These are phyloP conservation scores for Fusarium falciforme DNA, from an alignment of 2,329 filamentous ascomycete species.

Conservation along the genomic window DNA sequence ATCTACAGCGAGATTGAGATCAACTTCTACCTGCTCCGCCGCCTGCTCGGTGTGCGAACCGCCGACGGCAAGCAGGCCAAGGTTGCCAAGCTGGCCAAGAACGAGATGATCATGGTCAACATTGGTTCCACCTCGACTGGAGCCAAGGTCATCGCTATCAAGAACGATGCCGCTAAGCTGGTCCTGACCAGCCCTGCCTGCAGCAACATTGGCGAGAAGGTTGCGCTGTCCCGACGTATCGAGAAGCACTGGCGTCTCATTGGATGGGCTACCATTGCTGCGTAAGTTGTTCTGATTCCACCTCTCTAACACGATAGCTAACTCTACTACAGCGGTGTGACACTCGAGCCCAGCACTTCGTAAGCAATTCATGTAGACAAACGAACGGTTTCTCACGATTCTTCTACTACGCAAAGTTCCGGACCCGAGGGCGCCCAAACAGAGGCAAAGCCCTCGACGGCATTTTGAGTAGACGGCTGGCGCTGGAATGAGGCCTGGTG, in stretches of 20 bases:
- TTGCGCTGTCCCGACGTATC: slow-evolving; percentile 93
- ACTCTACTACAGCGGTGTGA: slow-evolving; percentile 60
- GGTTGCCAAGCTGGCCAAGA: slow-evolving; percentile 97
- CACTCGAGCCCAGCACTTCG: slow-evolving; percentile 62
- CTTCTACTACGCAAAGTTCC: slow-evolving; percentile 33
- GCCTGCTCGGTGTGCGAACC: slow-evolving; percentile 95
- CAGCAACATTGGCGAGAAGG: slow-evolving; percentile 98
- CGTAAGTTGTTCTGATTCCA: slow-evolving; percentile 58
- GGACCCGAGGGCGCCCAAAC: slow-evolving; percentile 35
- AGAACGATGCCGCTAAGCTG: slow-evolving; percentile 96
- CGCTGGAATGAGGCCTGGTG: slow-evolving; percentile 42
- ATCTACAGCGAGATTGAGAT: slow-evolving; percentile 99
- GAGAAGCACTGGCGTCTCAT: slow-evolving; percentile 99
- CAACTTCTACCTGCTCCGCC: slow-evolving; percentile 97
- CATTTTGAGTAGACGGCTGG: slow-evolving; percentile 45
- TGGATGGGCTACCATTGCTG: slow-evolving; percentile 86
- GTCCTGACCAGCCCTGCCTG: slow-evolving; percentile 93
- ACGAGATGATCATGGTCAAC: slow-evolving; percentile 99
- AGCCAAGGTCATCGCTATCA: slow-evolving; percentile 96
- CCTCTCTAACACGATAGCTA: neutral
- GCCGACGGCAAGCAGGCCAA: slow-evolving; percentile 99
- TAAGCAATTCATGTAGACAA: slow-evolving; percentile 45
- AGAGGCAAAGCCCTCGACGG: slow-evolving; percentile 31
- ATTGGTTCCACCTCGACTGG: slow-evolving; percentile 97
- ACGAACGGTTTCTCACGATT: slow-evolving; percentile 37